Evolutionary conservation across 2,329 filamentous ascomycete species (phyloP), one percentile per base, ranked within the genome.

Genomic region (Xylaria hypoxylon): DNA sequence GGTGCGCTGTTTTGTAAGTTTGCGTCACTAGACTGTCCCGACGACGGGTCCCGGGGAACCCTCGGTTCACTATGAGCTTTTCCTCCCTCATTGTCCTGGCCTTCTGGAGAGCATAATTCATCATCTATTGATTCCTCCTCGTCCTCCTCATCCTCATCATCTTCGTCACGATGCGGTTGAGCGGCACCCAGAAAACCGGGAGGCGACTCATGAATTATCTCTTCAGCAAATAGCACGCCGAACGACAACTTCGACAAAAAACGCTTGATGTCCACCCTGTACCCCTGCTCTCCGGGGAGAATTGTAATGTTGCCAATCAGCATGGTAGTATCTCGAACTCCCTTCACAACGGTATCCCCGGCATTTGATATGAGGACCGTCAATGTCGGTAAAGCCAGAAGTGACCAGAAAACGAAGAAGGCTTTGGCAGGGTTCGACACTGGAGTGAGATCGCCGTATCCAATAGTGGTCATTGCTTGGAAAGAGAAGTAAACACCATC

Each of bases 351-450:
- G 0, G 94, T 97, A 73, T 96, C 91, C 26, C 92, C 92, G 65
- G 96, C 91, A 71, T 94, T 92, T 11, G 89, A 91, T 69, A 96
- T 92, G 13, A 97, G 85, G 19, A 97, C 90, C 0, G 94, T 97
- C 86, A 94, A 94, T 2, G 92, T 94, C 0, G 94, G 94, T 2
- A 97, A 84, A 0, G 94, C 93, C 28, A 97, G 85, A 1, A 97
- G 78, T 15, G 90, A 92, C 94, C 94, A 97, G 62, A 97, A 90
- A n/a, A 97, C 92, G 73, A 97, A 97, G 77, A 97, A 97, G 0
- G 92, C 88, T 61, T 92, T 90, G 1, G 92, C 93, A 0, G 89
- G 86, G 69, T 94, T 94, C 1, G 90, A 92, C n/a, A 89, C 82
- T 0, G 93, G 93, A 1, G 89, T 88, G 5, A 90, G 78, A 70